Base-by-base conservation (phyloP, 371 early-diverging fungal genomes). In the Saksenaea vasiformis region DNA sequence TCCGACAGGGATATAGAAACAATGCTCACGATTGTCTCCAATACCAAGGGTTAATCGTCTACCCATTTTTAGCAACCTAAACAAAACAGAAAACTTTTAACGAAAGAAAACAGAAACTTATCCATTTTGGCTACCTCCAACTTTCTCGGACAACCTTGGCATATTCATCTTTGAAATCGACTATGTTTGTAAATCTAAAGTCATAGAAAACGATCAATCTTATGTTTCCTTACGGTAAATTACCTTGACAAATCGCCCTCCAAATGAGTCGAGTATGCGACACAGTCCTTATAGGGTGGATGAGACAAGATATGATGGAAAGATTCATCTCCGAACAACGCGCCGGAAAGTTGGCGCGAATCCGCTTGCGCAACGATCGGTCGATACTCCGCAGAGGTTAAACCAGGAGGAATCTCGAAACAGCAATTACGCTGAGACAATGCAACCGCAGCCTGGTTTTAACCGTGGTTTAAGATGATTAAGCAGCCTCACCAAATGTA, bases 251-350 rank as follows among this genome's bases (percentile, higher is more conserved):
- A 77, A 59, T 96, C 96, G 10, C 95, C 95, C 19, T 88, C 90
- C 22, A 93, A 82, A 70, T 90, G 85, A 1, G 83, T 82, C 3
- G 86, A 86, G 62, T 92, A 92, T 1, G 88, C 83, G 0, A 93
- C 92, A 63, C 95, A 95, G 70, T 96, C 95, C 72, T 96, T 95
- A 79, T 96, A 96, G 0, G 96, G 96, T 17, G 96, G 96, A 68
- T 96, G 96, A 0, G 94, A 92, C 28, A 96, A 82, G 5, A 96
- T 80, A 67, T 94, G 94, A 73, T 94, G 93, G 65, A 90, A 95
- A 0, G 85, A 80, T 39, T 86, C 87, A 47, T 80, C 85, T 27
- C 71, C 81, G 65, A 92, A 90, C 19, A 84, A 61, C 0, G 86
- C 67, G 5, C 91, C 91, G 5, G 66, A 59, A 15, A 91, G 70